A percentile compares a stretch with the other conserved stretches of the same genome.
Conservation (phyloP, 441 rosid species). For the Corymbia calophylla region DNA sequence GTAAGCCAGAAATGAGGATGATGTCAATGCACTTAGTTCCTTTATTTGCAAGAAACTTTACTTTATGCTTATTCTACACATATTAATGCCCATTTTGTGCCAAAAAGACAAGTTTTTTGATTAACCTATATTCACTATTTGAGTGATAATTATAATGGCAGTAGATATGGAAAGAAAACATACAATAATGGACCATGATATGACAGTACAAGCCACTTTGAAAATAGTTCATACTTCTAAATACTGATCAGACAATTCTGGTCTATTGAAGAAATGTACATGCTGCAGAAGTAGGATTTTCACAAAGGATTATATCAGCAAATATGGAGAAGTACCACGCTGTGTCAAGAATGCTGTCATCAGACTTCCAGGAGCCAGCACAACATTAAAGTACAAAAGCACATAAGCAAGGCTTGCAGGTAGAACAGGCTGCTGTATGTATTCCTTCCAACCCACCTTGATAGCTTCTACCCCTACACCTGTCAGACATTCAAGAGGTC, state of each 20-base stretch:
- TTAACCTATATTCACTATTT: background rate
- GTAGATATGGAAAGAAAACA: background rate
- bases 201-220: background rate
- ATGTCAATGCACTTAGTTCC: background rate
- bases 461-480: slow-evolving; percentile 62
- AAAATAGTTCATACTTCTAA: background rate
- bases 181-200: background rate
- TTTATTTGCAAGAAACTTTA: background rate
- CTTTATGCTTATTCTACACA: background rate
- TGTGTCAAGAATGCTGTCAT: slow-evolving; percentile 96
- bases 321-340: slow-evolving; percentile 36
- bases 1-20: background rate
- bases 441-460: slow-evolving; percentile 94
- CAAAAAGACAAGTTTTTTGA: background rate
- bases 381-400: slow-evolving; percentile 78
- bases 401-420: slow-evolving; percentile 95
- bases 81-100: background rate
- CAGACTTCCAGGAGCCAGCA: slow-evolving; percentile 84
- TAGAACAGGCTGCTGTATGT: slow-evolving; percentile 83
- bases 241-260: background rate
- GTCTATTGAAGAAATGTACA: background rate
- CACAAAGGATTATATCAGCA: background rate
- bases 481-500: slow-evolving; percentile 17
- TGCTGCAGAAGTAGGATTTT: background rate
- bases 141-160: background rate